Evolutionary conservation across 148 eudicot genomes (phyloP).

Genomic region (Chenopodium quinoa): DNA sequence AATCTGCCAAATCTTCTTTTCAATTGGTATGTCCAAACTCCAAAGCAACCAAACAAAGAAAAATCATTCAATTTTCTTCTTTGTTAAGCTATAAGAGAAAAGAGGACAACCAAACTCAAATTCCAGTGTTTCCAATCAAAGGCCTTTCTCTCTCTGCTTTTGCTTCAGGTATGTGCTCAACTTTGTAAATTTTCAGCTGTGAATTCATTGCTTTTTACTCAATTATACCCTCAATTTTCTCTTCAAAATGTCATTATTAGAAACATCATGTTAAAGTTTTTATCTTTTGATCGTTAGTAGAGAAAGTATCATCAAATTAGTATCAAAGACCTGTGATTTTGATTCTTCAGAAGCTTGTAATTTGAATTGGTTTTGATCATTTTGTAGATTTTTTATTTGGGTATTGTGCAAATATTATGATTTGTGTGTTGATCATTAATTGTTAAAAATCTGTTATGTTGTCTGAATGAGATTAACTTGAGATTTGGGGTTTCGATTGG

Average conservation of each 20-base stretch:
- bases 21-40: background rate
- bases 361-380: background rate
- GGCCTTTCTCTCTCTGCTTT: background rate
- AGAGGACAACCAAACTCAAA: background rate
- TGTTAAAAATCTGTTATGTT: background rate
- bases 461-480: background rate
- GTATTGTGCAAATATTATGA: background rate
- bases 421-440: background rate
- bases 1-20: background rate
- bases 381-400: background rate
- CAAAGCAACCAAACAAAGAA: too few species aligned
- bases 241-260: background rate
- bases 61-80: background rate
- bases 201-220: background rate
- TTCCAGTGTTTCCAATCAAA: background rate
- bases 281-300: background rate
- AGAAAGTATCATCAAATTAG: background rate
- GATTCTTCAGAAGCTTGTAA: background rate
- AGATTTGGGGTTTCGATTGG: background rate
- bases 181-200: background rate
- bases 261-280: background rate
- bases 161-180: slow-evolving; percentile 15
- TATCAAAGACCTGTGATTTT: background rate
- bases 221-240: background rate
- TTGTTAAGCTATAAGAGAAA: background rate